These are phyloP conservation scores for Echeveria elegans DNA, from an alignment of 164 flowering plant species.

Conservation along the genomic window DNA sequence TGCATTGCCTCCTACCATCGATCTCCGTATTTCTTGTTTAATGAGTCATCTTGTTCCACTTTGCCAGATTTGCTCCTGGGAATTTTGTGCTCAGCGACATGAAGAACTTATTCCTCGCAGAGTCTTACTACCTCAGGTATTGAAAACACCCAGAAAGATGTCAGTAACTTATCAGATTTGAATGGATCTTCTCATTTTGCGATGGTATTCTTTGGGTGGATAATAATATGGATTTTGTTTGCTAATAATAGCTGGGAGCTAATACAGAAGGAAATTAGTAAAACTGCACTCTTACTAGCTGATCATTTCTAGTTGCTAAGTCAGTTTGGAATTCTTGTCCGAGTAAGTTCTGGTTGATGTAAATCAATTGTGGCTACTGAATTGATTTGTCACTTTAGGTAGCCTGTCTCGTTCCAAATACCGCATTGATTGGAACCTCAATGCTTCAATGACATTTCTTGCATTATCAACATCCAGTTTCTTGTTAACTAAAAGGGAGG, in stretches of 20 bases:
- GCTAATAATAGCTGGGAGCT: not conserved
- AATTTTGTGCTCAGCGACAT: slow-evolving; percentile 18
- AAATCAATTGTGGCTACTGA: not conserved
- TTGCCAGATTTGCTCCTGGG: slow-evolving; percentile 24
- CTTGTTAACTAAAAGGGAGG: not conserved
- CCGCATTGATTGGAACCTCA: too few species aligned
- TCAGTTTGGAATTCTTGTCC: too few species aligned
- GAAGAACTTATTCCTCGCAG: slow-evolving; percentile 18
- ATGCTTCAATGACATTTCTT: not conserved
- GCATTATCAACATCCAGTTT: not conserved
- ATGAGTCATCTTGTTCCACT: not conserved
- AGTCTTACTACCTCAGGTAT: slow-evolving; percentile 16
- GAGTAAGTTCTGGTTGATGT: too few species aligned
- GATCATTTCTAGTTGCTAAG: not conserved
- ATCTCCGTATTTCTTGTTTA: not conserved
- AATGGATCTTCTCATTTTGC: not conserved
- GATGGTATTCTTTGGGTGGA: not conserved
- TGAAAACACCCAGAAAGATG: not conserved
- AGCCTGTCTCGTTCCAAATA: too few species aligned
- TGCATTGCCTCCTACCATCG: not conserved
- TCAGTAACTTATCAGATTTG: not conserved
- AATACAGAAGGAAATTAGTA: not conserved
- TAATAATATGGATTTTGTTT: not conserved
- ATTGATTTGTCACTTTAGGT: too few species aligned
- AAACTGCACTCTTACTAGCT: not conserved